Conservation (phyloP, 2,329 filamentous ascomycete genomes). For the Fusarium sp. region DNA sequence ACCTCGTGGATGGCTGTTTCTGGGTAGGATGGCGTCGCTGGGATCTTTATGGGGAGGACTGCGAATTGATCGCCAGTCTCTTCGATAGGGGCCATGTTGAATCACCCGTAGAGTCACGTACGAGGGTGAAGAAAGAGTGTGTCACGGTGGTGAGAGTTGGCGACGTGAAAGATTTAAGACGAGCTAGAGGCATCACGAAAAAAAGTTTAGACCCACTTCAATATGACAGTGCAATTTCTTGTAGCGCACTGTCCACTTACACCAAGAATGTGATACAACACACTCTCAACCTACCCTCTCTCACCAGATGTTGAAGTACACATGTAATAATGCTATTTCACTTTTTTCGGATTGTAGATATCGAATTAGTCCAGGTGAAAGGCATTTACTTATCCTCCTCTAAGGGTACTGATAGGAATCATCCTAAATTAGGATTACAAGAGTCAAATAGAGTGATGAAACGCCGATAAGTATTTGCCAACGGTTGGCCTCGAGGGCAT, state of each 20-base stretch:
- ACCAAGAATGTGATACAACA: not conserved
- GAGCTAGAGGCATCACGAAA: constrained; percentile 26
- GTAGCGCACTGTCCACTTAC: constrained; percentile 22
- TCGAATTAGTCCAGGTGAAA: not conserved
- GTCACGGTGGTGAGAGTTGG: not conserved
- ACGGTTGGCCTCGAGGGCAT: not conserved
- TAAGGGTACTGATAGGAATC: not conserved
- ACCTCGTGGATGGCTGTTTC: constrained; percentile 80
- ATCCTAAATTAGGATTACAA: not conserved
- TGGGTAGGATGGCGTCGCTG: constrained; percentile 71
- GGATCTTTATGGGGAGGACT: constrained; percentile 76
- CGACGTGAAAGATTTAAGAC: constrained; percentile 2
- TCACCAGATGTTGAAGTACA: not conserved
- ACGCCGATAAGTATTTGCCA: not conserved
- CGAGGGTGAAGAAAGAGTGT: not conserved
- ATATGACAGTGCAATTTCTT: constrained; percentile 9
- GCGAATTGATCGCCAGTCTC: constrained; percentile 68
- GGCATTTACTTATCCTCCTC: not conserved
- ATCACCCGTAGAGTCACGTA: not conserved
- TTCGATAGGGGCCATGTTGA: constrained; percentile 47
- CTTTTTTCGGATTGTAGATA: not conserved
- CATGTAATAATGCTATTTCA: not conserved
- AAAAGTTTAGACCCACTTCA: constrained; percentile 36
- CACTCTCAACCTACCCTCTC: not conserved
- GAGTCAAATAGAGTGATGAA: not conserved